Evolutionary conservation across 176 grass and related monocot genomes (phyloP).

Genomic region (Raddia guianensis): DNA sequence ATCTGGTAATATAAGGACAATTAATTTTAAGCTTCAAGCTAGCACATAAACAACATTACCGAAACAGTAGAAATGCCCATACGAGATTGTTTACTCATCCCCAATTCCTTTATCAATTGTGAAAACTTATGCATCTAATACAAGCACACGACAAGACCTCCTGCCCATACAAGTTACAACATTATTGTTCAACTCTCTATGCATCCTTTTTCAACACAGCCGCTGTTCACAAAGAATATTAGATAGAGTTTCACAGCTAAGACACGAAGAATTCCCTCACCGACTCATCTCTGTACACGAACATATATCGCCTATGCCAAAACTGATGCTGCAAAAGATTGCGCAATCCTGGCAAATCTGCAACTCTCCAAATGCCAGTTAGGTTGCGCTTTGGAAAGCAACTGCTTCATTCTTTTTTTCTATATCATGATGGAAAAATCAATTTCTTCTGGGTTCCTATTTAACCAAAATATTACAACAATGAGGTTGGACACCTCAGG

Average conservation of each 20-base stretch:
- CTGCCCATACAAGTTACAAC: not conserved
- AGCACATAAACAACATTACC: not conserved
- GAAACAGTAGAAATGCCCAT: not conserved
- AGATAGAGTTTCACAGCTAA: slow-evolving; percentile 31
- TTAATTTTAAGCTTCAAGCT: not conserved
- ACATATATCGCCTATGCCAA: slow-evolving; percentile 32
- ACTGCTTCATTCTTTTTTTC: slow-evolving; percentile 6
- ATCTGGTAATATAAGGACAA: too few species aligned
- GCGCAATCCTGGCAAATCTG: slow-evolving; percentile 22
- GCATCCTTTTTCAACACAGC: slow-evolving; percentile 13
- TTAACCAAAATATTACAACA: slow-evolving; percentile 48
- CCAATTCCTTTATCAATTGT: not conserved
- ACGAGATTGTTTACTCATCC: not conserved
- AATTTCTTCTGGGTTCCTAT: slow-evolving; percentile 22
- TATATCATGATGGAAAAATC: slow-evolving; percentile 32
- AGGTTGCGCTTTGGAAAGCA: slow-evolving; percentile 31
- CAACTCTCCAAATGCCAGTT: slow-evolving; percentile 24
- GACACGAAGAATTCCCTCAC: slow-evolving; percentile 26
- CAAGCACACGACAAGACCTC: not conserved
- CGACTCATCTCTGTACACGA: slow-evolving; percentile 38
- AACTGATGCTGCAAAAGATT: slow-evolving; percentile 25
- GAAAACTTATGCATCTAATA: not conserved
- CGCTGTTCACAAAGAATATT: slow-evolving; percentile 28
- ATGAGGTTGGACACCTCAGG: slow-evolving; percentile 35
- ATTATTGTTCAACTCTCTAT: not conserved